Conservation (phyloP, 2,329 filamentous ascomycete genomes). For the Fusarium goolgardi region DNA sequence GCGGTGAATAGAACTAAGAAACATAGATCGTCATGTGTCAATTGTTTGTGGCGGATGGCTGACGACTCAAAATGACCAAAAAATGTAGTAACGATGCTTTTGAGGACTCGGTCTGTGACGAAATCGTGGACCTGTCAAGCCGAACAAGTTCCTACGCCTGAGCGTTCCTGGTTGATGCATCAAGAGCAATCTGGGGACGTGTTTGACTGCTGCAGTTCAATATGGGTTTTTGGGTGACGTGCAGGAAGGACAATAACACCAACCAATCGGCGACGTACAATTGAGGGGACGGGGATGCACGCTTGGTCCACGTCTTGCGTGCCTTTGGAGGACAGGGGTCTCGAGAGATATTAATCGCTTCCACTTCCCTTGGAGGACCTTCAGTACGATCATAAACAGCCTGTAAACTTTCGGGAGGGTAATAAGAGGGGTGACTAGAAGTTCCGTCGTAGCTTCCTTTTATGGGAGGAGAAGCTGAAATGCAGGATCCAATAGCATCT, state of each 20-base stretch:
- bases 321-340: constrained; percentile 30
- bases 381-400: background rate
- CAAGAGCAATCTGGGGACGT: constrained; percentile 34
- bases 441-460: constrained; percentile 17
- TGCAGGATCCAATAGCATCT: constrained; percentile 24
- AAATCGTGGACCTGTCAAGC: constrained; percentile 17
- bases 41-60: constrained; percentile 30
- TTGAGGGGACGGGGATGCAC: constrained; percentile 28
- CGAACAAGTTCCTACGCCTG: constrained; percentile 21
- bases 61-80: constrained; percentile 8
- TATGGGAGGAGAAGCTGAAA: constrained; percentile 18
- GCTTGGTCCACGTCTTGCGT: constrained; percentile 44
- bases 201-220: constrained; percentile 36
- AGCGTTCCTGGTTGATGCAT: constrained; percentile 35
- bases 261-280: constrained; percentile 40
- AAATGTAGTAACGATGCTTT: constrained; percentile 16
- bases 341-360: constrained; percentile 29
- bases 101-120: constrained; percentile 4
- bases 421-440: constrained; percentile 1
- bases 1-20: constrained; percentile 41
- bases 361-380: constrained; percentile 14
- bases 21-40: constrained; percentile 40
- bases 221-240: constrained; percentile 42
- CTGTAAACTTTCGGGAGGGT: background rate
- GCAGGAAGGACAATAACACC: constrained; percentile 35